Conservation (phyloP, 345 rosid genomes). For the Salix koriyanagi region DNA sequence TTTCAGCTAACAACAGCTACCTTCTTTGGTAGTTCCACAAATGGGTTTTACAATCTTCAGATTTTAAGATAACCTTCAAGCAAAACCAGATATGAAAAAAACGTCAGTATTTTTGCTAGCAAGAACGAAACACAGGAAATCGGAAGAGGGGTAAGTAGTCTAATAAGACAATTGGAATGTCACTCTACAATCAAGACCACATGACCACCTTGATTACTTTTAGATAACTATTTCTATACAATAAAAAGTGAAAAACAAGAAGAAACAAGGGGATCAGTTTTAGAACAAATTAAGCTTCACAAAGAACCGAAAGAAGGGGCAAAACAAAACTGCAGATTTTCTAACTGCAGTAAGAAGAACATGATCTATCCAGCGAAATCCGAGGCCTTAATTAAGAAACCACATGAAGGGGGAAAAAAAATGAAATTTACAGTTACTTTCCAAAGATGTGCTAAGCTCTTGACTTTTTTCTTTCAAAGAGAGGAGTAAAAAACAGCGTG, state of each 20-base stretch:
- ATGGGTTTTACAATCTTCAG: background rate
- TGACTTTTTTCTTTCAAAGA: background rate
- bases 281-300: background rate
- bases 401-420: background rate
- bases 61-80: constrained; percentile 17
- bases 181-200: background rate
- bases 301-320: background rate
- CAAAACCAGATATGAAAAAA: background rate
- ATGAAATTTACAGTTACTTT: background rate
- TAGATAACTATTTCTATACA: background rate
- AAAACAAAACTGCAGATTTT: background rate
- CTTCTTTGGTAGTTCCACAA: constrained; percentile 12
- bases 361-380: background rate
- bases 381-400: background rate
- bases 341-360: background rate
- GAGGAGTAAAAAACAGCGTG: background rate
- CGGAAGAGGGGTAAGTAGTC: background rate
- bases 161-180: background rate
- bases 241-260: background rate
- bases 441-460: background rate
- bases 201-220: background rate
- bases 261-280: background rate
- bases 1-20: constrained; percentile 19
- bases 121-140: background rate
- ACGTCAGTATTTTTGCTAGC: background rate